phyloP scores from a whole-genome alignment of 176 grass and related monocot species.

The Oryza punctata region DNA sequence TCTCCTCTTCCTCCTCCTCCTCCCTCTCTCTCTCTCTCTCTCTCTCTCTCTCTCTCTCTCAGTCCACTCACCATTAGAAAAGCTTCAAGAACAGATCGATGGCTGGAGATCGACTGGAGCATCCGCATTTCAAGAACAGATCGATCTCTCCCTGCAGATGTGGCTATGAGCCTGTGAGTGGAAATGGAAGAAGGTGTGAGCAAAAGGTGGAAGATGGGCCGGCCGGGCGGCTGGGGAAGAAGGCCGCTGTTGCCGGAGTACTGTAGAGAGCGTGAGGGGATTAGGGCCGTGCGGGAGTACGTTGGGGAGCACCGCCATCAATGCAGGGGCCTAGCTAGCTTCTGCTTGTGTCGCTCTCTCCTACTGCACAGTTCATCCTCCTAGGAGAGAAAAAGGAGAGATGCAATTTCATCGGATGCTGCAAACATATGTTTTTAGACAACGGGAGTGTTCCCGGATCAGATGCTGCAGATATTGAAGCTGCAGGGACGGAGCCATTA shows the following conservation, averaged over 20 bases:
- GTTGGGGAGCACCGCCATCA: conserved; percentile 42
- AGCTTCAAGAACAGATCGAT: conserved; percentile 1
- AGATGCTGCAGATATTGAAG: neutral
- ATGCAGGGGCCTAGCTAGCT: conserved; percentile 27
- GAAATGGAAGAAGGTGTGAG: neutral
- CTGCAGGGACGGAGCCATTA: neutral
- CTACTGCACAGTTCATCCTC: conserved; percentile 29
- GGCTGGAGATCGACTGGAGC: too few relatives aligned
- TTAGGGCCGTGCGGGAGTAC: conserved; percentile 35
- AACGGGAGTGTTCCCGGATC: too few relatives aligned
- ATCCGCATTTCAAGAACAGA: neutral
- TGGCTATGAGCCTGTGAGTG: neutral
- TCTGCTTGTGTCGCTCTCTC: conserved; percentile 33
- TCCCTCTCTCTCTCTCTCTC: neutral
- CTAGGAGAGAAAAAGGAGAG: neutral
- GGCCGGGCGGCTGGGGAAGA: neutral
- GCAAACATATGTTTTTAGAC: neutral
- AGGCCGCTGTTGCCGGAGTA: neutral
- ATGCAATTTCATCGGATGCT: neutral
- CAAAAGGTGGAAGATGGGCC: conserved; percentile 11
- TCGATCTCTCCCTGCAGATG: neutral
- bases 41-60: neutral
- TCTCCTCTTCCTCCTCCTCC: neutral
- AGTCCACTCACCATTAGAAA: conserved; percentile 16
- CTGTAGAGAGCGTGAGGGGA: conserved; percentile 24